phyloP scores from a whole-genome alignment of 257 asterid species.

The Solanum piurae region DNA sequence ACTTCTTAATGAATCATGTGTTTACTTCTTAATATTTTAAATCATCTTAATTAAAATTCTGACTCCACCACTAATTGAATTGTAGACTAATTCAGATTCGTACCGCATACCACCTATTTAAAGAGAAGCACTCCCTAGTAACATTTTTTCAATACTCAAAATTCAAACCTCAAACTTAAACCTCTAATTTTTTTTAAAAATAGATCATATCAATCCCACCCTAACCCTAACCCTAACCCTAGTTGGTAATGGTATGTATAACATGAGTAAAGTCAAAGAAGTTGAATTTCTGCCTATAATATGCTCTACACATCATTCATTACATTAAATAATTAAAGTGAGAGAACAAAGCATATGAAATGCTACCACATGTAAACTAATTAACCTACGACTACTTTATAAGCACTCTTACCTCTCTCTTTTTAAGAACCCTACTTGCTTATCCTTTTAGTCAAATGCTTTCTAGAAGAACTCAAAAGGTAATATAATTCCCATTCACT shows the following conservation, averaged over 20 bases:
- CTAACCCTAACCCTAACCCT: no score
- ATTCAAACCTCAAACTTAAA: no score
- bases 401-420: neutral
- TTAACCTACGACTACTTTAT: neutral
- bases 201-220: neutral
- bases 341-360: neutral
- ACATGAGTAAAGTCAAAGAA: neutral
- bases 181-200: no score
- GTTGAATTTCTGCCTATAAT: neutral
- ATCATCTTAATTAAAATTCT: no score
- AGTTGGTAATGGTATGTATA: no score
- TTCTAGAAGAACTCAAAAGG: neutral
- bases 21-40: no score
- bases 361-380: neutral
- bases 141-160: neutral
- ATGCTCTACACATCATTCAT: neutral
- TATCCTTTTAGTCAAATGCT: neutral
- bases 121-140: no score
- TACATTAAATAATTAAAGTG: neutral
- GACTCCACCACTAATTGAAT: no score
- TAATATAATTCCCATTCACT: no score
- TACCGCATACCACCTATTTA: no score
- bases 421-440: neutral
- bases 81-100: no score
- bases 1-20: neutral